Percentiles rank a stretch among this genome's conserved stretches.
Evolutionary conservation across 148 eudicot genomes (phyloP).

Genomic region (Chenopodium berlandieri): DNA sequence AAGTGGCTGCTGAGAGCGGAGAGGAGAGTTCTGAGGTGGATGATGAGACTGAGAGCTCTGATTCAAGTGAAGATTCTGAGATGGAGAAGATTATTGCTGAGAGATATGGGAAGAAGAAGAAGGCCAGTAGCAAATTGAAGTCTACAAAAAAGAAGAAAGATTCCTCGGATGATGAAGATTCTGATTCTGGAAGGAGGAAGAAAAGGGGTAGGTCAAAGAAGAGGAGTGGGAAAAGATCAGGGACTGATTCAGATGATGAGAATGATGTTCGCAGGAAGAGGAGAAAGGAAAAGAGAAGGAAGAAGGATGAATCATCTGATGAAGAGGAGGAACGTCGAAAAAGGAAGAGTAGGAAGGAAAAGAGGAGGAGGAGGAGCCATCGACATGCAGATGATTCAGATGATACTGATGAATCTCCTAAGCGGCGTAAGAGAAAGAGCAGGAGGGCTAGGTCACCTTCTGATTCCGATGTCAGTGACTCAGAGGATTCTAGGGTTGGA

Average conservation of each 20-base stretch:
- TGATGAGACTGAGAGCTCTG: conserved; percentile 70
- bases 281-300: conserved; percentile 46
- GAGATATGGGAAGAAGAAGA: conserved; percentile 58
- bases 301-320: conserved; percentile 61
- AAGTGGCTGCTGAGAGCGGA: conserved; percentile 36
- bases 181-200: conserved; percentile 42
- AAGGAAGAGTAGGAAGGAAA: conserved; percentile 73
- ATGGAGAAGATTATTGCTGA: conserved; percentile 74
- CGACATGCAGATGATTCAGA: conserved; percentile 53
- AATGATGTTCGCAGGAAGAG: conserved; percentile 40
- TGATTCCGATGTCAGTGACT: conserved; percentile 59
- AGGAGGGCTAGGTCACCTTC: conserved; percentile 54
- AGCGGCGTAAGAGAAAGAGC: conserved; percentile 57
- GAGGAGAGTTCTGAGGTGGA: conserved; percentile 75
- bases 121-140: conserved; percentile 42
- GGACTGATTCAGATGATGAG: conserved; percentile 49
- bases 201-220: conserved; percentile 64
- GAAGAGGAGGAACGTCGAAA: conserved; percentile 54
- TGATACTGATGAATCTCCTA: conserved; percentile 48
- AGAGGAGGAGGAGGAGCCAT: conserved; percentile 74
- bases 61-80: conserved; percentile 83
- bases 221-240: conserved; percentile 44
- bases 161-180: conserved; percentile 43
- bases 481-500: conserved; percentile 63
- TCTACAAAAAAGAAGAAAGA: conserved; percentile 42